Evolutionary conservation across 2,329 filamentous ascomycete genomes (phyloP), one percentile per base, ranked within the genome.

Genomic region (Botryosphaeria dothidea): DNA sequence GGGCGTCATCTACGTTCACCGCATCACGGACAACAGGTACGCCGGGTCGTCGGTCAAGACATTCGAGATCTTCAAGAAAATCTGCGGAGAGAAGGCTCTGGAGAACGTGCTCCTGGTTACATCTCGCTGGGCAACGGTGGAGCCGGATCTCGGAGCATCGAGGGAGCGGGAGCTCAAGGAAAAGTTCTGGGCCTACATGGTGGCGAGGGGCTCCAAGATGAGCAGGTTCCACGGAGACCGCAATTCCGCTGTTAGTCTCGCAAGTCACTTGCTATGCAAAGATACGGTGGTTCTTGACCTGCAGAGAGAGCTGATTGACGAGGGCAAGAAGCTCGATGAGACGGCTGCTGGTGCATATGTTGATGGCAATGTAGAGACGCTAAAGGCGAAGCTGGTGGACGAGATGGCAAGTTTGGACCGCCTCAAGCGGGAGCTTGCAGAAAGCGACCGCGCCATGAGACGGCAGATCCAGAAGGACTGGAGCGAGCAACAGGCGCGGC

Each of bases 221-320:
- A 58, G 64, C 25, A 57, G 64, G 3, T 66, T 67, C 34, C 21
- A 67, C 56, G 66, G 66, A 11, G 52, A 61, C 34, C 25, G 57
- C 19, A 13, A 49, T 17, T 58, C 52, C 1, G 66, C 66, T 5
- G 45, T 58, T 15, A 38, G 48, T 36, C 27, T 67, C 3, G 27
- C 64, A 4, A 58, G 66, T 27, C 48, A 60, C 27, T 52, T 67
- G 4, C 11, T 64, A n/a, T n/a, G 31, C 3, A 66, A 66, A 29
- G 31, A 52, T 3, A 58, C 36, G 17, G 56, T 27, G 8, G 58
- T 62, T 5, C 58, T 62, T n/a, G 58, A 48, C 19, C 23, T 62
- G 4, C 58, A 51, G 31, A 15, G 43, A 31, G 58, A 51, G 27
- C 58, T 62, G 13, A 43, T 51, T 11, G 58, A 62, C 21, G 17